phyloP scores from a whole-genome alignment of 805 yeast species.

The Ogataea henricii region DNA sequence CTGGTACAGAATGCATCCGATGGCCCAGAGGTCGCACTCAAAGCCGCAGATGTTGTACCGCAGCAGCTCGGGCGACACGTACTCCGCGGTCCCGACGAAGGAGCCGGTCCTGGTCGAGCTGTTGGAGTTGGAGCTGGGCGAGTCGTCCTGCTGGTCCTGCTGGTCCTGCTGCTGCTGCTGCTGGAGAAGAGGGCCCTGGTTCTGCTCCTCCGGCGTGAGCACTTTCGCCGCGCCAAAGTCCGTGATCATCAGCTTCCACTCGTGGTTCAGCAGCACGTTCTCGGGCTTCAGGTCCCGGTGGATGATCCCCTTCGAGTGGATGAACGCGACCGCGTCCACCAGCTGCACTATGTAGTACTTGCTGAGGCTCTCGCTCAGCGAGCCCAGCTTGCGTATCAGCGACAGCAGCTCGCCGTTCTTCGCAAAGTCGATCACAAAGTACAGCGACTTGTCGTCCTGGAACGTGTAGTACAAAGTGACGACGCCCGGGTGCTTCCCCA shows the following conservation, averaged over 20 bases:
- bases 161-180: slow-evolving; percentile 14
- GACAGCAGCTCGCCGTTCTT: slow-evolving; percentile 92
- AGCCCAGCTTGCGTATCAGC: slow-evolving; percentile 74
- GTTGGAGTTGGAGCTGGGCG: slow-evolving; percentile 23
- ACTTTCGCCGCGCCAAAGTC: slow-evolving; percentile 98
- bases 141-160: slow-evolving; percentile 16
- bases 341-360: slow-evolving; percentile 83
- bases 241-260: slow-evolving; percentile 86
- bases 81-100: slow-evolving; percentile 97
- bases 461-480: slow-evolving; percentile 91
- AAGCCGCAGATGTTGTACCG: slow-evolving; percentile 78
- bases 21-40: slow-evolving; percentile 89
- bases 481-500: slow-evolving; percentile 94
- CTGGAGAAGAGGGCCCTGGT: slow-evolving; percentile 20
- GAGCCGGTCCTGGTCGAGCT: slow-evolving; percentile 57
- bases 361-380: slow-evolving; percentile 72
- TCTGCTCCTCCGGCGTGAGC: slow-evolving; percentile 46
- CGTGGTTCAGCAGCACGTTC: slow-evolving; percentile 80
- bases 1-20: slow-evolving; percentile 87
- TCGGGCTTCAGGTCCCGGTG: slow-evolving; percentile 97
- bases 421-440: slow-evolving; percentile 92
- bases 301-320: slow-evolving; percentile 86
- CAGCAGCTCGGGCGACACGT: slow-evolving; percentile 89
- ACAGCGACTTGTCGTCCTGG: slow-evolving; percentile 85
- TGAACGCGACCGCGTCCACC: slow-evolving; percentile 86